Base-by-base conservation (phyloP, 306 rosid species). In the Malus fusca region DNA sequence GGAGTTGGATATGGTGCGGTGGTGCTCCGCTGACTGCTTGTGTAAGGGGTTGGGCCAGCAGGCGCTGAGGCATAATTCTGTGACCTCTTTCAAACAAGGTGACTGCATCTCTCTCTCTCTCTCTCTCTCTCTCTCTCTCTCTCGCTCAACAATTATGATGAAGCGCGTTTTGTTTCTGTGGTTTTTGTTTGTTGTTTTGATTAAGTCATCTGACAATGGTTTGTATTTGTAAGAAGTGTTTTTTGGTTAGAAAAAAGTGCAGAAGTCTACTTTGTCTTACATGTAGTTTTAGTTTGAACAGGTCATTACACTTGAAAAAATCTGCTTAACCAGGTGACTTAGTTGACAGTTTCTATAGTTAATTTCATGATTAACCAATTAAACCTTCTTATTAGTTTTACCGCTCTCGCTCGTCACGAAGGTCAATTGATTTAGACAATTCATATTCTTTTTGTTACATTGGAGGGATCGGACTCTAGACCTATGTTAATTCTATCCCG, bases 41-140 rank as follows among this genome's bases (percentile, higher is more conserved):
- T 85, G 82, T 66, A 85, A 79, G 17, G 90, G 81, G 43, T 79
- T 58, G 75, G 86, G 86, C 78, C 93, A 95, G 82, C 98, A 95
- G 63, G 87, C 84, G 33, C 80, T 82, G 26, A 86, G 70, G 62
- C 88, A 88, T 71, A 80, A 77, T 74, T 81, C 78, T 4, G 92
- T 72, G 77, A 79, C 72, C 72, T 87, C 92, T 43, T 78, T 83
- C 77, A 69, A 86, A 75, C 87, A 69, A 71, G 85, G 84, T 75
- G 79, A 68, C 46, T 73, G 82, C 98, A 90, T 92, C 28, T 69
- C 51, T 22, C 55, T 48, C 53, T 40, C 44, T 48, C 55, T 48
- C 55, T 48, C 21, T 42, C 46, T 48, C 55, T 26, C 26, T 26
- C 26, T 26, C 26, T 26, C 26, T 26, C 26, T 26, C n/a, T n/a